Evolutionary conservation across 441 rosid species (phyloP), one percentile per base, ranked within the genome.

Genomic region (Arabidopsis hybrid): DNA sequence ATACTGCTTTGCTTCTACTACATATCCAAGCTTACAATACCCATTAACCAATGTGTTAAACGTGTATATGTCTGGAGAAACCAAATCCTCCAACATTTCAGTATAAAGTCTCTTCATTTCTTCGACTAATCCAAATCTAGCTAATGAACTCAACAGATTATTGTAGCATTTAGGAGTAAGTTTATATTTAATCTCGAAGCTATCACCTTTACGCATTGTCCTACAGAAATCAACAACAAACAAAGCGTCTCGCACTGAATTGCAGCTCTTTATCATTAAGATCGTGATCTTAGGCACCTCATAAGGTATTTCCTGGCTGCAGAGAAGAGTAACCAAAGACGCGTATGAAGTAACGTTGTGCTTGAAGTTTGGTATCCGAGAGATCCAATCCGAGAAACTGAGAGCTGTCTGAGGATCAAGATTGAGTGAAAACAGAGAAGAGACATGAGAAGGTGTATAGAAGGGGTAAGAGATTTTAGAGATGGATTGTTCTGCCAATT

Each of bases 21-120:
- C 79, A 80, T 86, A 83, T 14, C 89, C 92, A 36, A 84, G 13
- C 82, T 85, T 86, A 63, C 92, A 86, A 75, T 79, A 88, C 14
- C 62, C 89, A 70, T 89, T 82, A 29, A 89, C 82, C 85, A 88
- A 32, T n/a, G 39, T 83, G 6, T 88, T 84, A 57, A 81, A 82
- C 2, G 89, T 84, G 65, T 74, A 81, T 1, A 84, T 80, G 66
- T 85, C 80, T 0, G 89, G 89, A 6, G 68, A 64, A 77, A 89
- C 72, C 50, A 35, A 16, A 36, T 16, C 43, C 0, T 65, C 34
- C 32, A 83, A 60, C 91, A 88, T 83, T 4, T 84, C 87, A 6
- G 10, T 8, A 67, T 82, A 85, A 63, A 85, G 82, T 17, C 72
- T 13, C 39, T 78, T 84, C 88, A 86, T 81, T 39, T 89, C 87